Percentiles rank a stretch among this genome's conserved stretches.
These are phyloP conservation scores for Agarophyton chilense DNA, from an alignment of 23 red algal genomes.

Conservation along the genomic window DNA sequence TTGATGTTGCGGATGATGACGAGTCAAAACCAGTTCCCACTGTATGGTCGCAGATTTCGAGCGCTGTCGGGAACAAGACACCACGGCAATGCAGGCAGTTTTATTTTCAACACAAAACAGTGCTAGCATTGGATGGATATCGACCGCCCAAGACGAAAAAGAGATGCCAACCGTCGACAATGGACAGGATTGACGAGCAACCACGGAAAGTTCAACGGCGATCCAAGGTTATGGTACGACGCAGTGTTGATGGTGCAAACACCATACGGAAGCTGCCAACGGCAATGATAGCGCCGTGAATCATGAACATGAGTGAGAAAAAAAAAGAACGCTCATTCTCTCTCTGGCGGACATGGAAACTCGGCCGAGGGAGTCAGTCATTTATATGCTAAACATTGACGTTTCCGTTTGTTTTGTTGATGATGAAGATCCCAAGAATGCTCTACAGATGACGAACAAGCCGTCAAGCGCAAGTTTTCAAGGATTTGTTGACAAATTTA, in stretches of 20 bases:
- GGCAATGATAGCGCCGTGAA: background rate
- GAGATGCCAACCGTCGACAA: background rate
- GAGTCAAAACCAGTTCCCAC: conserved; percentile 31
- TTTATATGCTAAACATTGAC: too few species aligned
- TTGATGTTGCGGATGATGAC: conserved; percentile 45
- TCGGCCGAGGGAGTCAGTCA: too few species aligned
- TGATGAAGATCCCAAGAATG: background rate
- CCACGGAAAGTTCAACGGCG: background rate
- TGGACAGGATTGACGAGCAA: background rate
- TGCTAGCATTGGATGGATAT: conserved; percentile 48
- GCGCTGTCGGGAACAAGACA: conserved; percentile 59
- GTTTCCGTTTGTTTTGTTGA: background rate
- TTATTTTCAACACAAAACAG: conserved; percentile 51
- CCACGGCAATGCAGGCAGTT: conserved; percentile 66
- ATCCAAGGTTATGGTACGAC: background rate
- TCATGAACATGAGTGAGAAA: too few species aligned
- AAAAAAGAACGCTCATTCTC: too few species aligned
- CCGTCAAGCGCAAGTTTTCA: too few species aligned
- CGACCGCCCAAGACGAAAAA: conserved; percentile 20
- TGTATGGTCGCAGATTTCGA: conserved; percentile 46
- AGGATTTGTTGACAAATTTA: too few species aligned
- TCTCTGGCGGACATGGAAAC: background rate
- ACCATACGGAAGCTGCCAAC: background rate
- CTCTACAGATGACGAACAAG: background rate
- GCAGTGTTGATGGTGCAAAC: background rate